Evolutionary conservation across 371 early-diverging fungal genomes (phyloP).

Genomic region (Umbelopsis sp.): DNA sequence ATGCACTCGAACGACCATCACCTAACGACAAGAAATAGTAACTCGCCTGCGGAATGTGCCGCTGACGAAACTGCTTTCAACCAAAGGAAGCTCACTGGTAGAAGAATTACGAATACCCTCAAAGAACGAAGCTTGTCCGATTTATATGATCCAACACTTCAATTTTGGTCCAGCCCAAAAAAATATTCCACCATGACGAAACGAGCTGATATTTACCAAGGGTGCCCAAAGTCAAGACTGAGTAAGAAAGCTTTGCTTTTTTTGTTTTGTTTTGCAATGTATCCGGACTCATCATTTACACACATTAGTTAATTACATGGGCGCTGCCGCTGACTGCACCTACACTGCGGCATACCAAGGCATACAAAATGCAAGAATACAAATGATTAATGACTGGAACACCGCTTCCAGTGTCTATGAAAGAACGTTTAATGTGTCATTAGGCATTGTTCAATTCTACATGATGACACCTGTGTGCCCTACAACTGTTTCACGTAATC

Average conservation of each 20-base stretch:
- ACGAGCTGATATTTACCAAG: conserved; percentile 12
- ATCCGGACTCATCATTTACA: background rate
- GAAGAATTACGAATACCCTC: background rate
- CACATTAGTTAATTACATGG: conserved; percentile 20
- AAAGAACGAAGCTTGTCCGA: conserved; percentile 10
- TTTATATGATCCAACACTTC: background rate
- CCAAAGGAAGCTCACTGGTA: conserved; percentile 23
- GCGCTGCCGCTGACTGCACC: conserved; percentile 66
- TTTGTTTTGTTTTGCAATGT: background rate
- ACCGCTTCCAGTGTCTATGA: conserved; percentile 76
- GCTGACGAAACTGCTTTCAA: conserved; percentile 32
- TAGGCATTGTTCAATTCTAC: conserved; percentile 76
- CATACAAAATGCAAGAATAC: conserved; percentile 53
- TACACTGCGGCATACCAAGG: conserved; percentile 55
- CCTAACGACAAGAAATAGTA: conserved; percentile 13
- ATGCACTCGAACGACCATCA: background rate
- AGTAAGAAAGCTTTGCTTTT: background rate
- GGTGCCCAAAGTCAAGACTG: conserved; percentile 18
- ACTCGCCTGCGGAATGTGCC: conserved; percentile 24
- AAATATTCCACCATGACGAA: background rate
- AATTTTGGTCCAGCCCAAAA: background rate
- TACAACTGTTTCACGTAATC: conserved; percentile 28
- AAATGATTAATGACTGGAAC: conserved; percentile 67
- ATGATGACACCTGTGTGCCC: conserved; percentile 59
- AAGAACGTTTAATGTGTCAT: conserved; percentile 74